Base-by-base conservation (phyloP, 768 basidiomycete genomes). In the Agrocybe pediades region DNA sequence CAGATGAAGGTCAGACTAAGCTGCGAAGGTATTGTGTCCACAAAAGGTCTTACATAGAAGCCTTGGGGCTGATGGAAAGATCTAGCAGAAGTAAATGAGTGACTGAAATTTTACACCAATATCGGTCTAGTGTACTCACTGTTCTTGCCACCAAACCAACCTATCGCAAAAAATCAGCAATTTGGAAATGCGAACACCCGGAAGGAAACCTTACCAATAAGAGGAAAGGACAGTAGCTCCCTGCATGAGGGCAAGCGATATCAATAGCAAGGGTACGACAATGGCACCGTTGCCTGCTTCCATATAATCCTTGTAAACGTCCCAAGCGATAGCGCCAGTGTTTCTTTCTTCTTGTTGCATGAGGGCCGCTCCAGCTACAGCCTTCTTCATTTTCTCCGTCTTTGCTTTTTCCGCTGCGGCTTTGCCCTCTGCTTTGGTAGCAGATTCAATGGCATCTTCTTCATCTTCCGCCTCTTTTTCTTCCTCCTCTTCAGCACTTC, bases 311-410 rank as follows among this genome's bases (percentile, higher is more conserved):
- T 72, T 79, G 59, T 87, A 87, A 9, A 86, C 78, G 1, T 68
- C 56, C 58, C 69, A 62, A 27, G 77, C 74, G 58, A 93, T 80
- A 0, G 89, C 82, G 3, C 92, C 94, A 0, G 83, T 85, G 59
- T 88, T 88, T 16, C 92, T 77, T 65, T 95, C 92, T 68, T 95
- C 94, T 21, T 72, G 75, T 62, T 93, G 90, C 90, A 95, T 95
- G 40, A 94, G 71, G 9, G 72, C 74, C 19, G 77, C 75, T 5
- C 82, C 81, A 15, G 65, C 68, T 45, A 65, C 68, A 29, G 69
- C 74, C 54, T 71, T 71, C 59, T 71, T 78, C 63, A 64, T 69
- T 30, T 76, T 77, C 51, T 75, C 69, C 54, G 76, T 71, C 55
- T 80, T 75, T 19, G 72, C 66, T 48, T 74, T 67, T 49, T 78